Conservation (phyloP, 2,329 filamentous ascomycete genomes). For the Exserohilum rostratum region DNA sequence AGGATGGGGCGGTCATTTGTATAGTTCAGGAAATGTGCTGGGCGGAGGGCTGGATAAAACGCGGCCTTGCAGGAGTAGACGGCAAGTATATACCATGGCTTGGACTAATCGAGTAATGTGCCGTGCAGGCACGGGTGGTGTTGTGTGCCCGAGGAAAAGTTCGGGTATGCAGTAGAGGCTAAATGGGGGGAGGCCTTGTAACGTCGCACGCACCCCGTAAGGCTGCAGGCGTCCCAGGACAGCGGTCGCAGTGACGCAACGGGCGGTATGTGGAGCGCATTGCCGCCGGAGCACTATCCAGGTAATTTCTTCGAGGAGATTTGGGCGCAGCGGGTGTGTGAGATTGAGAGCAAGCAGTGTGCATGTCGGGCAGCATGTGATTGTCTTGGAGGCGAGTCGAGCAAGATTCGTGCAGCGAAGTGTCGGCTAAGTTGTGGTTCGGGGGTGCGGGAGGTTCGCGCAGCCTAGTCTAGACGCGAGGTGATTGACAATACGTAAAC, state of each 20-base stretch:
- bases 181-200: slow-evolving; percentile 15
- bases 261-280: slow-evolving; percentile 12
- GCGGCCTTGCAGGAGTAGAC: neutral
- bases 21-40: no score
- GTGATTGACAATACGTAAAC: slow-evolving; percentile 40
- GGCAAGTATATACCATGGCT: slow-evolving; percentile 5
- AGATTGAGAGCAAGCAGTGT: neutral
- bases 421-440: slow-evolving; percentile 15
- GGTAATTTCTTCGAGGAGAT: slow-evolving; percentile 1
- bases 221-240: slow-evolving; percentile 19
- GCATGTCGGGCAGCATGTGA: slow-evolving; percentile 16
- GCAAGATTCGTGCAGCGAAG: neutral
- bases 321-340: slow-evolving; percentile 7
- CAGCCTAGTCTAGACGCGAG: slow-evolving; percentile 2
- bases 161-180: slow-evolving; percentile 16
- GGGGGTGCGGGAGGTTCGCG: slow-evolving; percentile 7
- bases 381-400: slow-evolving; percentile 12
- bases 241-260: slow-evolving; percentile 21
- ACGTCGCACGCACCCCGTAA: slow-evolving; percentile 11
- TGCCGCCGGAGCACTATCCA: slow-evolving; percentile 17
- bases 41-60: neutral
- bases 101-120: slow-evolving; percentile 2
- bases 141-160: neutral
- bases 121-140: neutral
- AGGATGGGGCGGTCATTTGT: neutral